Conservation (phyloP, 176 grass and related monocot genomes). For the Eleusine indica region DNA sequence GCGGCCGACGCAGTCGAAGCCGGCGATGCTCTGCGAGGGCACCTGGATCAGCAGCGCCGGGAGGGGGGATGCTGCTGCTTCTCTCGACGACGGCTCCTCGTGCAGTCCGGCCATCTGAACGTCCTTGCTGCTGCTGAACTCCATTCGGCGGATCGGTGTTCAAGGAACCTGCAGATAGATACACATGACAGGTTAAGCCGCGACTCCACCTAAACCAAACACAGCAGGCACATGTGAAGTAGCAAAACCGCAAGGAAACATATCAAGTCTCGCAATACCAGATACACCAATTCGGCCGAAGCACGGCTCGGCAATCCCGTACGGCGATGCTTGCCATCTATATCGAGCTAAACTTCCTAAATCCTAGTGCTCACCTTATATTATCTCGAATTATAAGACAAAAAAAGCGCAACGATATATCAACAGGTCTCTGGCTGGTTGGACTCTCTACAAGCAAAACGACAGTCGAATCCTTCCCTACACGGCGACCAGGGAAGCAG, state of each 20-base stretch:
- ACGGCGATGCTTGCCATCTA: conserved; percentile 47
- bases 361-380: conserved; percentile 29
- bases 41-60: conserved; percentile 47
- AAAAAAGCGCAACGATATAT: background rate
- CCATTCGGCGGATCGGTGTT: background rate
- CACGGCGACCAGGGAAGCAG: background rate
- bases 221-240: background rate
- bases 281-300: conserved; percentile 49
- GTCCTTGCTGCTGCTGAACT: conserved; percentile 26
- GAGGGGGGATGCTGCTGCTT: background rate
- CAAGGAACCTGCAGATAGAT: conserved; percentile 21
- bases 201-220: background rate
- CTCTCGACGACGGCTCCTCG: background rate
- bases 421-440: background rate
- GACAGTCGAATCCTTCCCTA: background rate
- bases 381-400: background rate
- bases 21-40: conserved; percentile 37
- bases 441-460: background rate
- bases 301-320: conserved; percentile 53
- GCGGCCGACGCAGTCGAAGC: conserved; percentile 49
- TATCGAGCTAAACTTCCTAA: conserved; percentile 23
- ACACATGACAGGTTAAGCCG: background rate
- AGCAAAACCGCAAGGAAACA: background rate
- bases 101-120: conserved; percentile 10
- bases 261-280: conserved; percentile 50